phyloP scores from a whole-genome alignment of 495 filamentous ascomycete genomes.

The Cercophora newfieldiana region DNA sequence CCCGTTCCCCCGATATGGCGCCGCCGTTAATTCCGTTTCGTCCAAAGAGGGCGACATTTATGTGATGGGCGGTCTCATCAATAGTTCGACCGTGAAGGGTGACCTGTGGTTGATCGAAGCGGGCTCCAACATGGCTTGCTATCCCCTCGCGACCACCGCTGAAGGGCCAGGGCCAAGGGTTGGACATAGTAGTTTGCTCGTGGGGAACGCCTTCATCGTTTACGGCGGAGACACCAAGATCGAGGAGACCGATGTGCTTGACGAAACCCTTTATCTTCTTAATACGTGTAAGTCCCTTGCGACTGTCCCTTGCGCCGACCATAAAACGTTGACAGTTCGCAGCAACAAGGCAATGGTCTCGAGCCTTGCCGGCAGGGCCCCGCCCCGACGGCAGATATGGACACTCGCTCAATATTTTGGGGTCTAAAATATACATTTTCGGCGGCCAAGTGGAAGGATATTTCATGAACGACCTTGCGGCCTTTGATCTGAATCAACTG shows the following conservation, averaged over 20 bases:
- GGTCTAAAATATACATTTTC: constrained; percentile 95
- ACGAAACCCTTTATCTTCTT: constrained; percentile 93
- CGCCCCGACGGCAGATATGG: constrained; percentile 91
- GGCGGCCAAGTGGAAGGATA: constrained; percentile 96
- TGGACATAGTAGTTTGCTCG: constrained; percentile 89
- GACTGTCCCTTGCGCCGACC: background rate
- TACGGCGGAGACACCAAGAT: constrained; percentile 98
- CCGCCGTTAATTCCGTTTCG: constrained; percentile 86
- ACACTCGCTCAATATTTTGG: constrained; percentile 92
- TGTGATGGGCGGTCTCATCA: constrained; percentile 94
- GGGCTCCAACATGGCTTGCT: constrained; percentile 82
- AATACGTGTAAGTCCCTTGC: constrained; percentile 80
- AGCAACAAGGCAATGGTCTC: constrained; percentile 98
- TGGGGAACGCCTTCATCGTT: constrained; percentile 98
- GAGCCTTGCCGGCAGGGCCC: constrained; percentile 79
- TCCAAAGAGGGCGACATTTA: constrained; percentile 98
- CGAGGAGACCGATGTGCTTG: constrained; percentile 84
- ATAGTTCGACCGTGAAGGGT: constrained; percentile 90
- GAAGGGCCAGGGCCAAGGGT: constrained; percentile 96
- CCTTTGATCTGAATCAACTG: constrained; percentile 93
- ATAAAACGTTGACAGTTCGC: constrained; percentile 27
- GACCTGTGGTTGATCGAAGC: constrained; percentile 98
- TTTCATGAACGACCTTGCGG: constrained; percentile 97
- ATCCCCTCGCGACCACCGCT: constrained; percentile 84
- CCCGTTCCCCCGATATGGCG: constrained; percentile 96